Evolutionary conservation across 2,329 filamentous ascomycete species (phyloP).

Genomic region (Thielaviopsis musarum): DNA sequence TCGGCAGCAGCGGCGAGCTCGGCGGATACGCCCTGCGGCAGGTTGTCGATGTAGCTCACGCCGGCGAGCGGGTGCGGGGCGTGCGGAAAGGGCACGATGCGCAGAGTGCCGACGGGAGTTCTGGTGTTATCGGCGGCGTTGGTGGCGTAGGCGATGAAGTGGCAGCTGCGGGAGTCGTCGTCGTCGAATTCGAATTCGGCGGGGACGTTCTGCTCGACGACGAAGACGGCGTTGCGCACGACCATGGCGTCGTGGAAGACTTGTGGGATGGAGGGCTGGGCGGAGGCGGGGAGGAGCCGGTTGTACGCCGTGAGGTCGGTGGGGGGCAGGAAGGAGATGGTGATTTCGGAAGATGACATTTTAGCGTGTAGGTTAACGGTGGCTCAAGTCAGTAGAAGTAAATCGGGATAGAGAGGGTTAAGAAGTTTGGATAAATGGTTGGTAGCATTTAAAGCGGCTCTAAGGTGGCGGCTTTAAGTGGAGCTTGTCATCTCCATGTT

Average conservation of each 20-base stretch:
- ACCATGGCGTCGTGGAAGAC: constrained; percentile 48
- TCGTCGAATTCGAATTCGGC: constrained; percentile 60
- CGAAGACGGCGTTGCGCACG: constrained; percentile 44
- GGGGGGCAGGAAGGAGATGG: background rate
- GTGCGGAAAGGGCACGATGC: constrained; percentile 70
- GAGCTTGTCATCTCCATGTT: no score
- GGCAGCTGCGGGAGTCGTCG: constrained; percentile 64
- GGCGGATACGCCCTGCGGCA: constrained; percentile 18
- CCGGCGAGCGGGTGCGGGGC: constrained; percentile 40
- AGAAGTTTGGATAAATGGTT: no score
- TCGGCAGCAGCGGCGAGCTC: constrained; percentile 9
- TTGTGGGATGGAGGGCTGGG: constrained; percentile 31
- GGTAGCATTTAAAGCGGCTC: no score
- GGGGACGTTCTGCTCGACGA: constrained; percentile 39
- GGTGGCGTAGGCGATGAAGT: constrained; percentile 73
- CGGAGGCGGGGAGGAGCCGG: background rate
- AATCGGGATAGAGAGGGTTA: no score
- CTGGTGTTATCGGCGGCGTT: constrained; percentile 27
- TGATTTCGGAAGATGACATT: background rate
- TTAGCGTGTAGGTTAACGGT: background rate
- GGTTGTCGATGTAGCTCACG: constrained; percentile 30
- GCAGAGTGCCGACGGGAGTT: constrained; percentile 55
- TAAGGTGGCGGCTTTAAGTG: no score
- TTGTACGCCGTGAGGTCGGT: constrained; percentile 3
- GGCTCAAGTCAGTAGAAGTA: no score